These are phyloP conservation scores for Lignosus rhinocerotis DNA, from an alignment of 1,284 basidiomycete species.

Conservation along the genomic window DNA sequence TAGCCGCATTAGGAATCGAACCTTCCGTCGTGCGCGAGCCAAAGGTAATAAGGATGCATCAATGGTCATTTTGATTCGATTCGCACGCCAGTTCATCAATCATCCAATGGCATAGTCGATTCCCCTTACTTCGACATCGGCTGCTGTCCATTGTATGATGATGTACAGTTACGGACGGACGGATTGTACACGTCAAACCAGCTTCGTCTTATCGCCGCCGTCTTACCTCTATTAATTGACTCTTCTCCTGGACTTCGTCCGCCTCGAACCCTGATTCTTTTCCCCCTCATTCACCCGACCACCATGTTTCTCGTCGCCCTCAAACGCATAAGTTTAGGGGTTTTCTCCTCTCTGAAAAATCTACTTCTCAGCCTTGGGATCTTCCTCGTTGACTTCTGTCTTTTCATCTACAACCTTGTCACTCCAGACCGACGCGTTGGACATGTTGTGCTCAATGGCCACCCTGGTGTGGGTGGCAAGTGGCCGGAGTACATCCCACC, in stretches of 20 bases:
- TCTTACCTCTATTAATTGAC: background rate
- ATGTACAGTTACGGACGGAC: too few species aligned
- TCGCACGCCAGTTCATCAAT: too few species aligned
- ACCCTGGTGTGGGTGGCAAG: slow-evolving; percentile 59
- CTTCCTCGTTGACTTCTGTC: slow-evolving; percentile 42
- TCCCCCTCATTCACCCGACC: background rate
- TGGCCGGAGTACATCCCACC: slow-evolving; percentile 70
- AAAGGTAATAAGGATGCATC: too few species aligned
- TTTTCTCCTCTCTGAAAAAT: slow-evolving; percentile 17
- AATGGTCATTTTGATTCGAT: too few species aligned
- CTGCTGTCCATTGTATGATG: too few species aligned
- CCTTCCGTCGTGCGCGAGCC: too few species aligned
- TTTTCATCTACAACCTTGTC: slow-evolving; percentile 58
- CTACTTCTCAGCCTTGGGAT: slow-evolving; percentile 19
- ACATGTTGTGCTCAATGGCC: slow-evolving; percentile 55
- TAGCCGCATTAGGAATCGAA: too few species aligned
- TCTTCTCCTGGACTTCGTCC: too few species aligned
- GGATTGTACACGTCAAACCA: background rate
- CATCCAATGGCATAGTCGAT: too few species aligned
- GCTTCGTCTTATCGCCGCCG: too few species aligned
- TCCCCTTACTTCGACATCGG: too few species aligned
- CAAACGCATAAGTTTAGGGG: slow-evolving; percentile 18
- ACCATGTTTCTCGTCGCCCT: slow-evolving; percentile 17
- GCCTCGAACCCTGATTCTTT: background rate
- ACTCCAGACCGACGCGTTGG: slow-evolving; percentile 49